Percentiles rank a stretch among this genome's conserved stretches.
Evolutionary conservation across 805 yeast genomes (phyloP).

Genomic region (Lipomyces starkeyi): DNA sequence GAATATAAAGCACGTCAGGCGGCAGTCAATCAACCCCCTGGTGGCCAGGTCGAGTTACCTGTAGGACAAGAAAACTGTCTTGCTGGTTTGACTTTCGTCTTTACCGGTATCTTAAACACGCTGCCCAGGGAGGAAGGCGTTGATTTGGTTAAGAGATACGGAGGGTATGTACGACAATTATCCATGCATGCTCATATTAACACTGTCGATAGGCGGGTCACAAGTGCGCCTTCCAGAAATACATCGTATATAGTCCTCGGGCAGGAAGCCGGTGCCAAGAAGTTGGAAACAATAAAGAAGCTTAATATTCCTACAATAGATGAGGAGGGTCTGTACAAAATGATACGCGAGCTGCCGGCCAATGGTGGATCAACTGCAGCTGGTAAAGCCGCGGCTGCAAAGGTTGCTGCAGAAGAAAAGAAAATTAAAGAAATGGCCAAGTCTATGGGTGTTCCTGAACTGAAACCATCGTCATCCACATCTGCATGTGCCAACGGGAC

Average conservation of each 20-base stretch:
- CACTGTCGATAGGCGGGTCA: slow-evolving; percentile 14
- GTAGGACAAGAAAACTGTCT: slow-evolving; percentile 86
- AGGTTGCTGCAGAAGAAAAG: slow-evolving; percentile 71
- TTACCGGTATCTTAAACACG: slow-evolving; percentile 86
- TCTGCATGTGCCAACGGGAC: not conserved
- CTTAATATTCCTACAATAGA: slow-evolving; percentile 78
- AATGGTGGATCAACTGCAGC: slow-evolving; percentile 87
- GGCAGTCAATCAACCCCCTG: slow-evolving; percentile 19
- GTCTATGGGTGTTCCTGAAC: slow-evolving; percentile 49
- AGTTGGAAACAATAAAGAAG: slow-evolving; percentile 77
- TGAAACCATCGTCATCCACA: slow-evolving; percentile 5
- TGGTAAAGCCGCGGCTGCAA: slow-evolving; percentile 74
- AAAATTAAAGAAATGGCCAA: slow-evolving; percentile 57
- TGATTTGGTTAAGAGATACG: slow-evolving; percentile 78
- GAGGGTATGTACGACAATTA: slow-evolving; percentile 76
- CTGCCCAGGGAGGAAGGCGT: slow-evolving; percentile 79
- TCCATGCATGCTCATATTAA: not conserved
- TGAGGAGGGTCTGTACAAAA: slow-evolving; percentile 81
- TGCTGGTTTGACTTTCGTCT: slow-evolving; percentile 86
- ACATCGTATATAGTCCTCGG: slow-evolving; percentile 92
- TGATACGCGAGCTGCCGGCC: slow-evolving; percentile 80
- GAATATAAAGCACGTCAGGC: slow-evolving; percentile 22
- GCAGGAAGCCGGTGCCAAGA: slow-evolving; percentile 96
- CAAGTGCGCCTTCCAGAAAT: slow-evolving; percentile 77
- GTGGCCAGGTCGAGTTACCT: slow-evolving; percentile 54